Percentiles rank a stretch among this genome's conserved stretches.
Conservation (phyloP, 2,329 filamentous ascomycete genomes). For the Orbilia blumenaviensis region DNA sequence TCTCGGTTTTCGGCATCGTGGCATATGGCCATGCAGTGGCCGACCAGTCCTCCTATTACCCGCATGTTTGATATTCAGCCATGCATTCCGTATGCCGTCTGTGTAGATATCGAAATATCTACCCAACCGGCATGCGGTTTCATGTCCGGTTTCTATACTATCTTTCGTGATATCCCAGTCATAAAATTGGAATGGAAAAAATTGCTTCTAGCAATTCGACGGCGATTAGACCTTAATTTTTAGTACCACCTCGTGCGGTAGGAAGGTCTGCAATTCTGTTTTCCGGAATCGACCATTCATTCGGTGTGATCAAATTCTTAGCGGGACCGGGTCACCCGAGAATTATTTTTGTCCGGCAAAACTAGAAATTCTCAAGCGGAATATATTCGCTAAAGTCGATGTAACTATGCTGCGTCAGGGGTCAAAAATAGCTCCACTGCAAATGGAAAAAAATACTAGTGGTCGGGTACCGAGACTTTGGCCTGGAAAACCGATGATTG, state of each 20-base stretch:
- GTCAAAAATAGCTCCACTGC: constrained; percentile 17
- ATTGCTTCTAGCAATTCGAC: constrained; percentile 1
- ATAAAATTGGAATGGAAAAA: constrained; percentile 3
- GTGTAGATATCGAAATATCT: neutral
- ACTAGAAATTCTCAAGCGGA: neutral
- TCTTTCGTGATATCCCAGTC: neutral
- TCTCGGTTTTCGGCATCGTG: neutral
- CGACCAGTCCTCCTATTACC: neutral
- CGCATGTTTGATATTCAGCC: neutral
- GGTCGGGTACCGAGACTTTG: neutral
- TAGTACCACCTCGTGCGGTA: neutral
- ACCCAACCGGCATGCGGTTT: neutral
- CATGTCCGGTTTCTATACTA: neutral
- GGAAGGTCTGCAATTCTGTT: neutral
- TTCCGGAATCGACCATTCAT: constrained; percentile 7
- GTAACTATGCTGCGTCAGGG: constrained; percentile 1
- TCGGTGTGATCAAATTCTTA: neutral
- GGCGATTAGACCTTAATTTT: neutral
- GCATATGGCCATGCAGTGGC: constrained; percentile 1
- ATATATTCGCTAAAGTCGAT: constrained; percentile 13
- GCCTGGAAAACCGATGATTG: neutral
- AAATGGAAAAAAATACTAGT: neutral
- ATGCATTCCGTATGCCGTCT: constrained; percentile 6
- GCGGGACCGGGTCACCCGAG: constrained; percentile 4
- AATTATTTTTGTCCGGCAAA: neutral